Evolutionary conservation across 306 rosid genomes (phyloP).

Genomic region (Elaeagnus macrophylla): DNA sequence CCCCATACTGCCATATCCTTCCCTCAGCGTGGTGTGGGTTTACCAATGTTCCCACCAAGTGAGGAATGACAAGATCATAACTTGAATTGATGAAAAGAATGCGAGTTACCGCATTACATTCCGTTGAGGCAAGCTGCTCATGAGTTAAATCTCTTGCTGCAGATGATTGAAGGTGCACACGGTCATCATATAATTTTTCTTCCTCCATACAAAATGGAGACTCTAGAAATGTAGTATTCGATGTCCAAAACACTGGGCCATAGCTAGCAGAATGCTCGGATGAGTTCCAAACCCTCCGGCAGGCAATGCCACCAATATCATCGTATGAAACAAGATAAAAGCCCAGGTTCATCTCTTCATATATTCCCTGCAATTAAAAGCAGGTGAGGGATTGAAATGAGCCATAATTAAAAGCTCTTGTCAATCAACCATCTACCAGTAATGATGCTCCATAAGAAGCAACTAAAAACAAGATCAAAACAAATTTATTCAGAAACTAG

Average conservation of each 20-base stretch:
- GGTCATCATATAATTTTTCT: conserved; percentile 45
- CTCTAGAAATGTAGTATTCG: conserved; percentile 43
- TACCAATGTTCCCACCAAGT: conserved; percentile 32
- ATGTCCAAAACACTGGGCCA: conserved; percentile 65
- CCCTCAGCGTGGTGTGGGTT: conserved; percentile 62
- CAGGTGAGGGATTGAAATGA: conserved; percentile 16
- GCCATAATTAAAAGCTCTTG: conserved; percentile 19
- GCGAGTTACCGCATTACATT: conserved; percentile 38
- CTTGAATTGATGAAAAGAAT: conserved; percentile 65
- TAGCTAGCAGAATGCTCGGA: conserved; percentile 29
- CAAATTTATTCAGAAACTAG: conserved; percentile 8
- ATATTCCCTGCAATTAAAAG: conserved; percentile 65
- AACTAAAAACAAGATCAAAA: conserved; percentile 8
- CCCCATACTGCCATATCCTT: conserved; percentile 74
- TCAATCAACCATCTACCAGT: conserved; percentile 18
- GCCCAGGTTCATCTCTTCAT: conserved; percentile 62
- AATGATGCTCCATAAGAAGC: conserved; percentile 9
- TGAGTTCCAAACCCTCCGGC: conserved; percentile 64
- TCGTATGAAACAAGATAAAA: conserved; percentile 81
- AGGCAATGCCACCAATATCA: conserved; percentile 76
- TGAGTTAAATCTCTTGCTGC: conserved; percentile 27
- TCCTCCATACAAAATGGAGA: conserved; percentile 67
- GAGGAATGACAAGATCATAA: conserved; percentile 57
- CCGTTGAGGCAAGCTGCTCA: conserved; percentile 27
- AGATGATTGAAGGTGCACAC: conserved; percentile 56